Percentiles rank a stretch among this genome's conserved stretches.
phyloP scores from a whole-genome alignment of 441 rosid genomes.

The Rhodomyrtus psidioides region DNA sequence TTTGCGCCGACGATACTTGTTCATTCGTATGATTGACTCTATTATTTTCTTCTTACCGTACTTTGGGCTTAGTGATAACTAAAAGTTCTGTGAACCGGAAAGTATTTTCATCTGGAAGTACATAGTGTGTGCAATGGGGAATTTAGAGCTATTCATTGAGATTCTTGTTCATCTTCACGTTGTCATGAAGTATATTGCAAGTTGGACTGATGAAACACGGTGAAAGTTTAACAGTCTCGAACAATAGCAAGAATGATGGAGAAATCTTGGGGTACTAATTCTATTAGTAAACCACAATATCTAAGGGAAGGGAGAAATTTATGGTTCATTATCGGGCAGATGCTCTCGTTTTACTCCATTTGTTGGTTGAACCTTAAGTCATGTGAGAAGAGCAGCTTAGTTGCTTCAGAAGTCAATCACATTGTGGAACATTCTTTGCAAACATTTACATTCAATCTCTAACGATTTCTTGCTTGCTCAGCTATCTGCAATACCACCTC shows the following conservation, averaged over 20 bases:
- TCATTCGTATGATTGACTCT: constrained; percentile 14
- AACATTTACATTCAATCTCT: background rate
- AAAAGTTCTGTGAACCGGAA: background rate
- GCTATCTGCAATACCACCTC: background rate
- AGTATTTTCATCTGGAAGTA: background rate
- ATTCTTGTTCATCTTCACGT: background rate
- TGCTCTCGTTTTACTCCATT: background rate
- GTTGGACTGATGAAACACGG: background rate
- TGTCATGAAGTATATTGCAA: background rate
- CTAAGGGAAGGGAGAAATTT: background rate
- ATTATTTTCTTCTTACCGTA: background rate
- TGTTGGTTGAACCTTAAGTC: background rate
- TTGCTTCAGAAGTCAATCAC: background rate
- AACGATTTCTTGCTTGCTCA: background rate
- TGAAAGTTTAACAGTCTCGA: background rate
- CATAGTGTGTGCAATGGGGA: background rate
- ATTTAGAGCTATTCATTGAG: background rate
- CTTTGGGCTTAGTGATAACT: background rate
- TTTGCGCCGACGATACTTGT: background rate
- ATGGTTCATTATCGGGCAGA: background rate
- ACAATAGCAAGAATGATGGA: background rate
- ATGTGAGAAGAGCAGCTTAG: background rate
- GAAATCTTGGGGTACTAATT: background rate
- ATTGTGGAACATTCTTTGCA: background rate
- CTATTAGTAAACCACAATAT: background rate